These are phyloP conservation scores for Populus pruinosa DNA, from an alignment of 345 rosid species.

Conservation along the genomic window DNA sequence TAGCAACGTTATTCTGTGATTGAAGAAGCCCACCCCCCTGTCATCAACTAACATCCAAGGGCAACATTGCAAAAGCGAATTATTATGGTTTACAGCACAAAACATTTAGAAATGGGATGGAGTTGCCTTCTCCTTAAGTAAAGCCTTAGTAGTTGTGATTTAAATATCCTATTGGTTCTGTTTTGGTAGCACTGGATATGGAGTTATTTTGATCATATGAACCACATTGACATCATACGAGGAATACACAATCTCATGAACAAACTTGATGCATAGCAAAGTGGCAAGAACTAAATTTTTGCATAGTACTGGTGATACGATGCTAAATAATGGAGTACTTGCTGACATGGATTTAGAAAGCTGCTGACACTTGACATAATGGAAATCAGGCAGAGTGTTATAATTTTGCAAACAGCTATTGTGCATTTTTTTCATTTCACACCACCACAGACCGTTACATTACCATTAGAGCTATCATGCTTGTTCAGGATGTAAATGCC, in stretches of 20 bases:
- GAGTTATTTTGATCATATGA: not conserved
- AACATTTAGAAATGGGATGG: not conserved
- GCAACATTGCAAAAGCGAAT: not conserved
- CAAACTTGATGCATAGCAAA: not conserved
- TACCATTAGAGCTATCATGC: not conserved
- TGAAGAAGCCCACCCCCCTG: not conserved
- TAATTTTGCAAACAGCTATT: not conserved
- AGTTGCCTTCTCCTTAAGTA: not conserved
- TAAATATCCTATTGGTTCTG: not conserved
- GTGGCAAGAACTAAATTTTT: not conserved
- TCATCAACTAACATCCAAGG: not conserved
- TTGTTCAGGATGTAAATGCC: not conserved
- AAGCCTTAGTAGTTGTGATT: not conserved
- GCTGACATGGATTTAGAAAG: not conserved
- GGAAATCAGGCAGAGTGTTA: not conserved
- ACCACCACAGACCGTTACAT: not conserved
- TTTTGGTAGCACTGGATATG: not conserved
- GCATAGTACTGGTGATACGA: not conserved
- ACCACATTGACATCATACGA: not conserved
- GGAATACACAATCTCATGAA: not conserved
- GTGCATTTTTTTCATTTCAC: not conserved
- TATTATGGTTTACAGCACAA: not conserved
- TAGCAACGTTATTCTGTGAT: not conserved
- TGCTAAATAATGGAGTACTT: not conserved
- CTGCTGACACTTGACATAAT: not conserved